Evolutionary conservation across 169 alveolate genomes (phyloP), one percentile per base, ranked within the genome.

Genomic region (Babesia bigemina): DNA sequence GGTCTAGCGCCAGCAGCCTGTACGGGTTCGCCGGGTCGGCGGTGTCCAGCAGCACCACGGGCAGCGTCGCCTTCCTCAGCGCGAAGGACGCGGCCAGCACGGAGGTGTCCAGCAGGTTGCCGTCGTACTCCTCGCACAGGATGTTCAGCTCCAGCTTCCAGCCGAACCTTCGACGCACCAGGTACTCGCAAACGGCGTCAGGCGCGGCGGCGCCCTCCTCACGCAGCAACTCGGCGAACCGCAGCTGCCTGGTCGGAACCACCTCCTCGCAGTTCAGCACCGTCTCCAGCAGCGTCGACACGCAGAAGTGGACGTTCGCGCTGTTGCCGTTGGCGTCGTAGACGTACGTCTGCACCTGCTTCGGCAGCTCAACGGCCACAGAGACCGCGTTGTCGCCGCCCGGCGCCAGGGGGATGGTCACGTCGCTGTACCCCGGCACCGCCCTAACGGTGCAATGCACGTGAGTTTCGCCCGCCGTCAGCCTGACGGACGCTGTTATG

Each of bases 91-190:
- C 26, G 17, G 79, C 71, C 50, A 82, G 36, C n/a, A 73, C 67
- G 13, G 74, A 63, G 52, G 55, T 24, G 60, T 82, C 89, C 47
- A 73, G 39, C 0, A 71, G 49, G 66, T 82, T 82, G 47, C 89
- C 89, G 36, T 82, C 89, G 47, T 82, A 82, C n/a, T 71, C 84
- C 33, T 82, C 89, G 55, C 77, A 82, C 13, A 33, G 14, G 22
- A 82, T 36, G 0, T n/a, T 22, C 13, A 82, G n/a, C 22, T 74
- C 73, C 50, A 82, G 42, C 50, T 71, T 73, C 89, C 89, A 82
- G 13, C 65, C 47, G 33, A 79, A 52, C 8, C 62, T 52, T 17
- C 60, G 36, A 21, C 22, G 42, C 22, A 44, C 44, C 10, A 79
- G 33, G 22, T 71, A 71, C 28, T 19, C 52, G 33, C 63, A 24